Evolutionary conservation across 1,284 basidiomycete species (phyloP), one percentile per base, ranked within the genome.

Genomic region (Cutaneotrichosporon spelunceum): DNA sequence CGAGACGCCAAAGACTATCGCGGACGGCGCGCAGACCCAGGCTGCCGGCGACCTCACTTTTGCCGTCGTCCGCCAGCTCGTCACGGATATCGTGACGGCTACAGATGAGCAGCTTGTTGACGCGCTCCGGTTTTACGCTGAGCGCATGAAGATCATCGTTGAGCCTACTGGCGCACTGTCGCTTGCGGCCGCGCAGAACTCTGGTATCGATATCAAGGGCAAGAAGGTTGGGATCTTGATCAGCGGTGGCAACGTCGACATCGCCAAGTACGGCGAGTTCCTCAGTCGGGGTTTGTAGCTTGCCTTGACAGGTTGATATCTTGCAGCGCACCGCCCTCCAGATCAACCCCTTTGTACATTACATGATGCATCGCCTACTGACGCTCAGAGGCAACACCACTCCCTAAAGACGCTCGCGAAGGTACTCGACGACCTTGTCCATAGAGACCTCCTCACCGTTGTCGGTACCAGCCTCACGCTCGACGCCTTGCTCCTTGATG

Each of bases 171-270:
- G 95, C n/a, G 95, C 96, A 0, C 84, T 98, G 4, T 89, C 90
- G 0, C 83, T 99, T n/a, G 95, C 95, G 7, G 92, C 92, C 2
- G 60, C 60, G 14, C 82, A 96, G 66, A 98, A 99, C 76, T 87
- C 87, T 7, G 87, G 96, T 75, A 91, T 99, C 66, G 71, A 86
- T 30, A 79, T 87, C 60, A 90, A 96, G 74, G 85, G 88, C 59
- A 93, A 91, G 79, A 87, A 86, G 64, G 97, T 94, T 68, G 92
- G 97, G 36, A 93, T 87, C 2, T 87, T 98, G 57, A 83, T 99
- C 66, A 93, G 90, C 68, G 95, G 95, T 26, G 96, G 96, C n/a
- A 99, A 99, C 79, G 96, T 99, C 91, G 98, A 99, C 81, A 98
- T 99, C 78, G 90, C 92, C 67, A 85, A 94, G 33, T 79, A 99